Evolutionary conservation across 2,329 filamentous ascomycete species (phyloP).

Genomic region (Phyllosticta citribraziliensis): DNA sequence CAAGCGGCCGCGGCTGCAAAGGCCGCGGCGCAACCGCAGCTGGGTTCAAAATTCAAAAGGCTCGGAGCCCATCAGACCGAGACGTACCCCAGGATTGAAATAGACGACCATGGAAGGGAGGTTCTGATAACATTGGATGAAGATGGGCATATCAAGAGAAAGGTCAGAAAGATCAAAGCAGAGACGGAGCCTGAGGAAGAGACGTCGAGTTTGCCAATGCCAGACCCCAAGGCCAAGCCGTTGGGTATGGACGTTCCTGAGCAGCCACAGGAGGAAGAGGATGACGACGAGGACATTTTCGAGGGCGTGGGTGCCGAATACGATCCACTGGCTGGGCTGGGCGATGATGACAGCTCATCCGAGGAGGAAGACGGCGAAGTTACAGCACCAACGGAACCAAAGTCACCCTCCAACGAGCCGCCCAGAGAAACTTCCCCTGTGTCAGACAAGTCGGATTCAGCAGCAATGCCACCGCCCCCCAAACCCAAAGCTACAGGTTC

Average conservation of each 20-base stretch:
- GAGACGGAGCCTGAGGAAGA: conserved; percentile 28
- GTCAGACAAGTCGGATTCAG: conserved; percentile 4
- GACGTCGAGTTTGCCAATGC: conserved; percentile 29
- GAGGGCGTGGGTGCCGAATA: conserved; percentile 50
- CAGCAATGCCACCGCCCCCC: conserved; percentile 5
- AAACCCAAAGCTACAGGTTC: not conserved
- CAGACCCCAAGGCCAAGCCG: conserved; percentile 37
- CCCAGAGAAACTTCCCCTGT: not conserved
- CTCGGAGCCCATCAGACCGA: conserved; percentile 37
- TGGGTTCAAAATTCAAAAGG: conserved; percentile 48
- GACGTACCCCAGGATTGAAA: conserved; percentile 44
- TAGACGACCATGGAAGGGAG: conserved; percentile 46
- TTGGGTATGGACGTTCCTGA: conserved; percentile 42
- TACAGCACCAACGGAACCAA: conserved; percentile 2
- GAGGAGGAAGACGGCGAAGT: conserved; percentile 22
- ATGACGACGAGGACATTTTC: conserved; percentile 51
- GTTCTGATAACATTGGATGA: conserved; percentile 50
- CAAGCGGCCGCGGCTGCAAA: conserved; percentile 35
- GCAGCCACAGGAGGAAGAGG: conserved; percentile 16
- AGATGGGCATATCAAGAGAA: conserved; percentile 52
- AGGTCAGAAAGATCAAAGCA: conserved; percentile 44
- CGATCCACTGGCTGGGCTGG: conserved; percentile 46
- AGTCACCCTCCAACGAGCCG: conserved; percentile 1
- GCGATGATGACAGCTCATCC: conserved; percentile 39
- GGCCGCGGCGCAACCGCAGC: conserved; percentile 35